Evolutionary conservation across 73 alveolate genomes (phyloP).

Genomic region (Uronychia binucleata): DNA sequence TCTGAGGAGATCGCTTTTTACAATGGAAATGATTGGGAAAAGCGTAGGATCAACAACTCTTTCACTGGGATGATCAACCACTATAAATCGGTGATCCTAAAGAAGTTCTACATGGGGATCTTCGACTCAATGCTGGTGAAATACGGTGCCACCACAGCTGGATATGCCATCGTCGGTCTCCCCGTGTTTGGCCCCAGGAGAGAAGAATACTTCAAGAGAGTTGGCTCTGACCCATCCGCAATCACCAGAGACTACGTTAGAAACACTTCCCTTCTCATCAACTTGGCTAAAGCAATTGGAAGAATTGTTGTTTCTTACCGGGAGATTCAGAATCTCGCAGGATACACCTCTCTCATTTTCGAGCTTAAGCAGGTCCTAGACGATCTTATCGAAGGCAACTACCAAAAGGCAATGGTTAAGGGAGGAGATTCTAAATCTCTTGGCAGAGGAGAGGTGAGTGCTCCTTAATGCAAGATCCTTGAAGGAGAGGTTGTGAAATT

Average conservation of each 20-base stretch:
- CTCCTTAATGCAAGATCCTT: too few relatives aligned
- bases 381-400: constrained; percentile 80
- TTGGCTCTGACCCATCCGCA: constrained; percentile 71
- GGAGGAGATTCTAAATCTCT: too few relatives aligned
- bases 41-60: constrained; percentile 58
- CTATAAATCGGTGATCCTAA: constrained; percentile 57
- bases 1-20: constrained; percentile 93
- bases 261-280: constrained; percentile 87
- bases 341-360: constrained; percentile 86
- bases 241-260: constrained; percentile 91
- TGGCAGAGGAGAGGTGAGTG: constrained; percentile 30
- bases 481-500: constrained; percentile 57
- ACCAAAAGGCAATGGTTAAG: constrained; percentile 61
- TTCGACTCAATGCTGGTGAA: constrained; percentile 92
- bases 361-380: constrained; percentile 80
- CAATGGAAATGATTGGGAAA: constrained; percentile 88
- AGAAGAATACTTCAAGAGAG: constrained; percentile 68
- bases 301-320: constrained; percentile 86
- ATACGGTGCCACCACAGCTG: constrained; percentile 91
- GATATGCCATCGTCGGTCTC: constrained; percentile 89
- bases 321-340: constrained; percentile 87
- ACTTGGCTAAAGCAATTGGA: constrained; percentile 94
- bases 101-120: constrained; percentile 88
- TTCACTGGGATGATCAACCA: constrained; percentile 70
- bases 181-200: constrained; percentile 89